Evolutionary conservation across 768 basidiomycete species (phyloP), one percentile per base, ranked within the genome.

Genomic region (Butyriboletus loyo): DNA sequence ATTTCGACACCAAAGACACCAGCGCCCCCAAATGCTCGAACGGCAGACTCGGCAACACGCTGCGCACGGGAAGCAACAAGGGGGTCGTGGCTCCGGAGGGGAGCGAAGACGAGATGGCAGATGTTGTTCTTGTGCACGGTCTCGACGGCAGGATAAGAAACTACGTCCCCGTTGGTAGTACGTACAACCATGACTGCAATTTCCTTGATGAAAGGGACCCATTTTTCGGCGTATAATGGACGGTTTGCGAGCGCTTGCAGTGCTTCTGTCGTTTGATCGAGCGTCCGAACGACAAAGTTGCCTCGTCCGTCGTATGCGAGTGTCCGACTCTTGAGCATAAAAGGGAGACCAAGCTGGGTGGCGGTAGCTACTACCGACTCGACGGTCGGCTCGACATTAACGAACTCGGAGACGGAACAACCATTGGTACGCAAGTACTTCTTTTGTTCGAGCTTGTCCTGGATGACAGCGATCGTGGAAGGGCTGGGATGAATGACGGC

Each of bases 1-100:
- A 98, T 92, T 70, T 99, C 97, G 1, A 99, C 95, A 1, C 95
- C 97, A 72, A 97, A 98, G 24, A 98, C 82, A 11, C 97, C 97
- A 9, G 94, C 95, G 4, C 95, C 96, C 17, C 82, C 71, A 34
- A 98, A 80, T 7, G 85, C 83, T 53, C 73, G 80, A 22, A 98
- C 80, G 0, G 95, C 92, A 32, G 76, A 73, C 70, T 95, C 91
- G 0, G 96, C 97, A 30, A 95, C 72, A 5, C 65, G 62, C 53
- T 83, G 82, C 15, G 92, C 95, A 41, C 81, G 75, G 8, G 68
- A 68, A 22, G 79, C 71, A 3, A 95, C 72, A 7, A 73, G 66
- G 2, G 80, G 68, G 61, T 89, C 80, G 5, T 66, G 69, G 53
- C 73, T 81, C 17, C 94, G 78, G 25, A 98, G 70, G 1, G 97